Conservation (phyloP, 2,329 filamentous ascomycete species). For the Aspergillus sp. region DNA sequence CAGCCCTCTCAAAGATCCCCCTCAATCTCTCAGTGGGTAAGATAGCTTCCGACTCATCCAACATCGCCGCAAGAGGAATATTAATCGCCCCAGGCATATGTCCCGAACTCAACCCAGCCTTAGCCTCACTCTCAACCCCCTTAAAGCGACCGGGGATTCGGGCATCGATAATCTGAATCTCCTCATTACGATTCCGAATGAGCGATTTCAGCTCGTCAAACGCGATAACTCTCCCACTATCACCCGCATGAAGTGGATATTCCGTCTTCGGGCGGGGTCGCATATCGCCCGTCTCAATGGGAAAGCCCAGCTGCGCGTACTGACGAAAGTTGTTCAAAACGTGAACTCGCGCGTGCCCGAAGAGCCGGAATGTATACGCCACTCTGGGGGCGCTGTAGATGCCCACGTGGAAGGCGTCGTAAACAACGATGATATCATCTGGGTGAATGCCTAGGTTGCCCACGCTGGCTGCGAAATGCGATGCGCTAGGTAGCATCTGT, state of each 20-base stretch:
- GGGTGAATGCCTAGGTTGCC: constrained; percentile 13
- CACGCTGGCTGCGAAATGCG: constrained; percentile 17
- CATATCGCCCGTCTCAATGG: constrained; percentile 8
- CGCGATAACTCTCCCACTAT: constrained; percentile 4
- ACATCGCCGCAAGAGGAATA: constrained; percentile 17
- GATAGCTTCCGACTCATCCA: constrained; percentile 10
- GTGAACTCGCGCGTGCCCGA: constrained; percentile 21
- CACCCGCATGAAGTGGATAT: constrained; percentile 3
- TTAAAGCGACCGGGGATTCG: constrained; percentile 15
- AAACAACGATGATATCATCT: constrained; percentile 23
- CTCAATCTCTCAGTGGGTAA: constrained; percentile 7
- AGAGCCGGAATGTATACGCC: constrained; percentile 22
- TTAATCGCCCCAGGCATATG: constrained; percentile 24
- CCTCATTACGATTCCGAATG: neutral
- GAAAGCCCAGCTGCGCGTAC: constrained; percentile 16
- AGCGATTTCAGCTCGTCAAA: constrained; percentile 12
- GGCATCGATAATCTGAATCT: constrained; percentile 17
- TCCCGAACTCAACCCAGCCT: constrained; percentile 12
- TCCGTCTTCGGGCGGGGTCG: neutral
- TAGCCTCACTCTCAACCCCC: constrained; percentile 10
- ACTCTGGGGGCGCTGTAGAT: constrained; percentile 25
- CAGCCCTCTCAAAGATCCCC: constrained; percentile 9
- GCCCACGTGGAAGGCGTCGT: constrained; percentile 22
- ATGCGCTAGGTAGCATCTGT: constrained; percentile 21
- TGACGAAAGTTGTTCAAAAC: constrained; percentile 26